Evolutionary conservation across 108 stramenopile species (phyloP).

Genomic region (Cyclotella cryptica): DNA sequence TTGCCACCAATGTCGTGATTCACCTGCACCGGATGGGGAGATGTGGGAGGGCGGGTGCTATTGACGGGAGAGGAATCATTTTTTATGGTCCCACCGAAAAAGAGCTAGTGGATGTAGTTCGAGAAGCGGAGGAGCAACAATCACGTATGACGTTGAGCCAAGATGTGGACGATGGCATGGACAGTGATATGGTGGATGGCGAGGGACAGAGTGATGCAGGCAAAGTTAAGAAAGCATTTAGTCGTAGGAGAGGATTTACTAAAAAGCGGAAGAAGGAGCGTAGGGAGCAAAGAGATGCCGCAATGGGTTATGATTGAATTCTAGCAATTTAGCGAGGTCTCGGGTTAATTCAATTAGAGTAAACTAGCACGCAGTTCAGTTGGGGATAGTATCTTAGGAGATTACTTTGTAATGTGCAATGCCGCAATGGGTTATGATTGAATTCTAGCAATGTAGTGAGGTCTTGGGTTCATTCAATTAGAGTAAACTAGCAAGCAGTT

Average conservation of each 20-base stretch:
- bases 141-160: constrained; percentile 74
- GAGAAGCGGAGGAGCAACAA: constrained; percentile 82
- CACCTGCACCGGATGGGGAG: constrained; percentile 99
- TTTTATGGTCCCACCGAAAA: constrained; percentile 82
- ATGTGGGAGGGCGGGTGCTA: constrained; percentile 95
- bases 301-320: constrained; percentile 15
- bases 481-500: no score
- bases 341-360: no score
- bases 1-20: constrained; percentile 93
- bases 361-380: no score
- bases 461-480: no score
- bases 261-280: constrained; percentile 84
- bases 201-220: constrained; percentile 46
- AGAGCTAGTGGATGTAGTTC: constrained; percentile 77
- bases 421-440: constrained; percentile 15
- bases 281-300: constrained; percentile 45
- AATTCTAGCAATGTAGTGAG: no score
- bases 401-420: no score
- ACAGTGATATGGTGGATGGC: constrained; percentile 50
- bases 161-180: constrained; percentile 64
- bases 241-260: constrained; percentile 87
- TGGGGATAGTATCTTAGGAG: no score
- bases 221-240: constrained; percentile 84
- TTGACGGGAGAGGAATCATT: constrained; percentile 91
- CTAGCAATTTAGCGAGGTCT: no score